These are phyloP conservation scores for rapeseed (Brassica napus) DNA, from an alignment of 345 rosid genomes.

Conservation along the genomic window DNA sequence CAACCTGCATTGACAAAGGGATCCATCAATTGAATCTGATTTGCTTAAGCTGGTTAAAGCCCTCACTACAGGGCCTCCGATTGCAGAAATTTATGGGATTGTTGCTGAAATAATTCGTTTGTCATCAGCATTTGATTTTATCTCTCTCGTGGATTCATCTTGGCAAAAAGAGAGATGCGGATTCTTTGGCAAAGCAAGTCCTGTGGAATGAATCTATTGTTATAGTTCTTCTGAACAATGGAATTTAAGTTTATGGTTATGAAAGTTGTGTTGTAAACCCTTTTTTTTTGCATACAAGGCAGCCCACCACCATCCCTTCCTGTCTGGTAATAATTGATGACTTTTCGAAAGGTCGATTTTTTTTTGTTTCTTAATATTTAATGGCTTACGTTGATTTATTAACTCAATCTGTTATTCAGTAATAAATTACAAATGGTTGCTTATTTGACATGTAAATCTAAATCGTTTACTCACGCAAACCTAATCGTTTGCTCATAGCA, in stretches of 20 bases:
- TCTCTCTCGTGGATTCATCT: not conserved
- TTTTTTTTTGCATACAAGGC: constrained; percentile 16
- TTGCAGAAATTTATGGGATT: not conserved
- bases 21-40: not conserved
- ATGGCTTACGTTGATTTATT: not conserved
- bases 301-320: constrained; percentile 24
- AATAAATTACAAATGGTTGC: not conserved
- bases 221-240: too few relatives aligned
- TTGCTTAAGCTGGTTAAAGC: not conserved
- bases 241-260: not conserved
- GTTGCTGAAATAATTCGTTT: not conserved
- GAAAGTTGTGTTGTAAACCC: not conserved
- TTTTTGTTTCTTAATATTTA: constrained; percentile 13
- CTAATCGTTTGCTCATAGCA: not conserved
- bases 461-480: not conserved
- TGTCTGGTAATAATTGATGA: constrained; percentile 28
- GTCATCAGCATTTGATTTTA: not conserved
- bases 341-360: constrained; percentile 32
- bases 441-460: not conserved
- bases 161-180: not conserved
- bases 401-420: not conserved
- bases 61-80: not conserved
- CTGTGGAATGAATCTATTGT: too few relatives aligned
- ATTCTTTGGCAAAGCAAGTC: not conserved
- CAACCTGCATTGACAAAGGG: not conserved